Percentiles rank a stretch among this genome's conserved stretches.
Conservation (phyloP, 2,329 filamentous ascomycete species). For the Xylaria sp. region DNA sequence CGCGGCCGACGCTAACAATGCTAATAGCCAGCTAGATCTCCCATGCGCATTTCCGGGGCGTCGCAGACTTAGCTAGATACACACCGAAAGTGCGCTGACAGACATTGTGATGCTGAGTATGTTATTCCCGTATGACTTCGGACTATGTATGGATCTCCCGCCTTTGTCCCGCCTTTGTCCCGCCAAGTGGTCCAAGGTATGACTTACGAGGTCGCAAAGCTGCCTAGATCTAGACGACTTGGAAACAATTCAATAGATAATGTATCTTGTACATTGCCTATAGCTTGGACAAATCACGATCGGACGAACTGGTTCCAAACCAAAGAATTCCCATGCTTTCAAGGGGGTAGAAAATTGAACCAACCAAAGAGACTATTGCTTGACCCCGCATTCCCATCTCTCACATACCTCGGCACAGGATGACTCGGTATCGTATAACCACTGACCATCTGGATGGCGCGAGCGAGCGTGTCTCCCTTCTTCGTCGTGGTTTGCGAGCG, state of each 20-base stretch:
- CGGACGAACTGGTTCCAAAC: neutral
- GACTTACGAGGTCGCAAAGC: too few species aligned
- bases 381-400: neutral
- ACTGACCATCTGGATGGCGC: neutral
- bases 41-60: too few species aligned
- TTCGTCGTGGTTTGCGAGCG: constrained; percentile 12
- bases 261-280: neutral
- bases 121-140: neutral
- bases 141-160: neutral
- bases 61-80: neutral
- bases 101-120: neutral
- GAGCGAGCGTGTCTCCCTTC: constrained; percentile 26
- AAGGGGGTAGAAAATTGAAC: neutral
- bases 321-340: neutral
- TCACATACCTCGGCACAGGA: constrained; percentile 26
- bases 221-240: neutral
- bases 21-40: neutral
- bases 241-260: neutral
- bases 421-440: neutral
- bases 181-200: neutral
- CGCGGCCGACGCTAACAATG: neutral
- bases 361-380: neutral
- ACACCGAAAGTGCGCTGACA: neutral
- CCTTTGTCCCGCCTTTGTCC: neutral
- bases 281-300: neutral